Evolutionary conservation across 2,329 filamentous ascomycete genomes (phyloP), one percentile per base, ranked within the genome.

Genomic region (Fusarium protoensiforme): DNA sequence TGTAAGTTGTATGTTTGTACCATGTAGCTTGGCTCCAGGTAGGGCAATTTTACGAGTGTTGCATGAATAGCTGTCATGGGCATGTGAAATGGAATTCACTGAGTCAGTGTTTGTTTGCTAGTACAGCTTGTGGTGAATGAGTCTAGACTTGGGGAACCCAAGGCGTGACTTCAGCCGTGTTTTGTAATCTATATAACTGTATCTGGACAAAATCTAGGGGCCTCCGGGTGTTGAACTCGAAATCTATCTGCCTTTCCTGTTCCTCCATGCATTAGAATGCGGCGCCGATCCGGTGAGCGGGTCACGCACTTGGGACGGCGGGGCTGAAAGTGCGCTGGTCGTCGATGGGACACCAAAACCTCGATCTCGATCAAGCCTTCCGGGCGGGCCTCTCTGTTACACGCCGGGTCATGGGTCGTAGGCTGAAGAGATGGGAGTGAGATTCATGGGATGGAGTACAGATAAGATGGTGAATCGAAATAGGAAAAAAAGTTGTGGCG

Each of bases 331-430:
- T 24, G 43, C 51, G 56, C 22, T 36, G 61, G 48, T 22, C 14
- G 16, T 41, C 72, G 72, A 74, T 74, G 61, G 1, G 41, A 54
- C 53, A 38, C 69, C 61, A 64, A 74, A 71, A 62, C 7, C n/a
- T 35, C 72, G 72, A 75, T 74, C 60, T 33, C 10, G 61, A 73
- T 73, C 60, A 61, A 53, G 33, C 72, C 58, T 56, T 43, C 61
- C 29, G 18, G 72, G 60, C 51, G 71, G 33, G 46, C 29, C 18
- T 59, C 29, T 61, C 27, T 71, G 41, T 29, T 51, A 31, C 46
- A 48, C n/a, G 22, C 65, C 53, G 38, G 62, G 65, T 70, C 72
- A 74, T 74, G 72, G 72, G 68, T 48, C 69, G 60, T n/a, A 35
- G 71, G n/a, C n/a, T n/a, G 57, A 33, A 67, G 60, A 36, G 48